Base-by-base conservation (phyloP, 768 basidiomycete genomes). In the Psilocybe cubensis region DNA sequence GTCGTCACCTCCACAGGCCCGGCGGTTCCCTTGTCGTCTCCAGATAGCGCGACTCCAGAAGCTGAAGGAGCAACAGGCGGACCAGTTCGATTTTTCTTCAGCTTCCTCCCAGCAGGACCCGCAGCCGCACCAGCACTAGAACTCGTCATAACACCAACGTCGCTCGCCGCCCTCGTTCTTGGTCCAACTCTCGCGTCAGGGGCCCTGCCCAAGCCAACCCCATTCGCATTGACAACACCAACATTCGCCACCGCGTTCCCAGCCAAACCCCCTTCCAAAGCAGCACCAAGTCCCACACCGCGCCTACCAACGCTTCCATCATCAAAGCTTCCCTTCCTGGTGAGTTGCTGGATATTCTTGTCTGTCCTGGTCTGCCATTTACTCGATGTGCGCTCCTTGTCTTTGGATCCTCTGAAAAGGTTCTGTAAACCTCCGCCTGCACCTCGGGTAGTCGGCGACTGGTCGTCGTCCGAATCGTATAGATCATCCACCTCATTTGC, bases 351-450 rank as follows among this genome's bases (percentile, higher is more conserved):
- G 5, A 68, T 47, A 28, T 72, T 70, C 61, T 60, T 66, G 28
- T 71, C 68, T 21, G 66, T 69, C 42, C 71, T 38, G 6, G 67
- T 69, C 25, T 60, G 54, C 69, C 68, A 68, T 18, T 61, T 64
- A 0, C 35, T 47, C 8, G 52, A n/a, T 6, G 31, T 33, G 40
- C 29, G 52, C 40, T 48, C 46, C 52, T 47, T 55, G 23, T 35
- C 54, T 29, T 46, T 41, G 44, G 25, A 18, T 28, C 55, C 48
- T 7, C 49, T 43, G 56, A 63, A 59, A 14, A 62, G n/a, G 12
- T 44, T 42, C 24, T 57, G 59, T 4, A 64, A n/a, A 14, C 52
- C 54, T 21, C 45, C 53, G 1, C 48, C 45, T 3, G 54, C 41
- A 12, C 27, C n/a, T 47, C 28, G 28, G 0, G 49, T 20, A 4